Percentiles rank a stretch among this genome's conserved stretches.
phyloP scores from a whole-genome alignment of 805 yeast genomes.

The Metschnikowia henanensis region DNA sequence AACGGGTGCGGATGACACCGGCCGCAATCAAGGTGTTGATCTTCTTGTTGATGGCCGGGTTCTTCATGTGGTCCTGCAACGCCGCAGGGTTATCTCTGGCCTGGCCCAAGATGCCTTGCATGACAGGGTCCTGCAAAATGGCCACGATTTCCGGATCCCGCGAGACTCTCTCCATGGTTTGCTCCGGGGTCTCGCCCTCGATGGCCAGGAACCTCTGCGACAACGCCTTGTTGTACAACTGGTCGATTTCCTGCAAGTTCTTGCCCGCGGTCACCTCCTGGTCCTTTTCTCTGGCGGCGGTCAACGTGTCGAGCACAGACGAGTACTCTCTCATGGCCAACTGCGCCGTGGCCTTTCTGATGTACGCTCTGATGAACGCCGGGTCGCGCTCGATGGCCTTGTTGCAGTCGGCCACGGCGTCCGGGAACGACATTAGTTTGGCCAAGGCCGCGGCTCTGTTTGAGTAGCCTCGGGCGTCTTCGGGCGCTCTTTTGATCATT shows the following conservation, averaged over 20 bases:
- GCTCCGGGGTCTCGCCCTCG: slow-evolving; percentile 91
- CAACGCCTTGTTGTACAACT: slow-evolving; percentile 73
- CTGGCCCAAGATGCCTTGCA: slow-evolving; percentile 93
- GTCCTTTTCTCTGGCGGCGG: slow-evolving; percentile 76
- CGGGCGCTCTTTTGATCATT: slow-evolving; percentile 96
- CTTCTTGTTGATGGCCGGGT: slow-evolving; percentile 89
- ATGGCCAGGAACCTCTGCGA: slow-evolving; percentile 76
- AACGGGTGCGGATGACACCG: slow-evolving; percentile 92
- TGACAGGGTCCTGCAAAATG: slow-evolving; percentile 90
- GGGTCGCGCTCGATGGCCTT: slow-evolving; percentile 88
- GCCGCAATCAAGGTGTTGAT: slow-evolving; percentile 90
- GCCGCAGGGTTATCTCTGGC: slow-evolving; percentile 97
- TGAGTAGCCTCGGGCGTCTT: slow-evolving; percentile 94
- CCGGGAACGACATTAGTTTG: slow-evolving; percentile 95
- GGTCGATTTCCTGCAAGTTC: slow-evolving; percentile 75
- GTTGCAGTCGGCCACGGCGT: slow-evolving; percentile 91
- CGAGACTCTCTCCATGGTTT: slow-evolving; percentile 86
- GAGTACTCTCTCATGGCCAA: slow-evolving; percentile 87
- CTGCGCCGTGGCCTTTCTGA: slow-evolving; percentile 94
- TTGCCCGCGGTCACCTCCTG: slow-evolving; percentile 55
- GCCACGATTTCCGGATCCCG: slow-evolving; percentile 93
- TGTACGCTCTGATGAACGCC: slow-evolving; percentile 87
- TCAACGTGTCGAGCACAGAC: slow-evolving; percentile 77
- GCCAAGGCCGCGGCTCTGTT: slow-evolving; percentile 98
- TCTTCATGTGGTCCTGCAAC: slow-evolving; percentile 94